These are phyloP conservation scores for Barnettozyma wickerhamii DNA, from an alignment of 805 yeast genomes.

Conservation along the genomic window DNA sequence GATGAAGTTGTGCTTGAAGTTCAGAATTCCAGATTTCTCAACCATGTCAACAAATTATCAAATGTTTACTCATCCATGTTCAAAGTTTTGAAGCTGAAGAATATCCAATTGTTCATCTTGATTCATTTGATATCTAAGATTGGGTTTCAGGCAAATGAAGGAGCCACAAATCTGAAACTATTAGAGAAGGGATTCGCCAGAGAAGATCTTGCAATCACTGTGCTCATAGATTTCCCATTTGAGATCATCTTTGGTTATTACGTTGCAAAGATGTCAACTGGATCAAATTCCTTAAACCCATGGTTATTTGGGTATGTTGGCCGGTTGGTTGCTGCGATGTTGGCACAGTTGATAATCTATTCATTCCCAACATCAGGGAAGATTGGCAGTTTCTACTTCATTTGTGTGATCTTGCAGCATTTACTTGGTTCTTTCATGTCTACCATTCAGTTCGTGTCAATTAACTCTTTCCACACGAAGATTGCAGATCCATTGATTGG, in stretches of 20 bases:
- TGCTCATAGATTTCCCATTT: constrained; percentile 91
- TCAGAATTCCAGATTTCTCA: constrained; percentile 16
- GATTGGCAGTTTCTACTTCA: constrained; percentile 51
- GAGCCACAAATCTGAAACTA: constrained; percentile 88
- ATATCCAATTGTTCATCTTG: constrained; percentile 68
- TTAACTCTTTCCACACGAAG: constrained; percentile 91
- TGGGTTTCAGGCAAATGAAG: constrained; percentile 95
- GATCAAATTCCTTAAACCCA: constrained; percentile 70
- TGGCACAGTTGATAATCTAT: constrained; percentile 72
- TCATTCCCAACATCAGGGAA: constrained; percentile 56
- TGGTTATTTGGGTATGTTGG: constrained; percentile 90
- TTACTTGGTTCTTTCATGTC: constrained; percentile 86
- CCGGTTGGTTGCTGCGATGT: constrained; percentile 64
- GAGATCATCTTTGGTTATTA: constrained; percentile 94
- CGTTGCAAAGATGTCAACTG: constrained; percentile 92
- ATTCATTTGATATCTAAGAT: constrained; percentile 79
- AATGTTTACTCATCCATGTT: constrained; percentile 62
- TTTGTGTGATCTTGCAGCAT: constrained; percentile 77
- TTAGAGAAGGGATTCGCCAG: constrained; percentile 88
- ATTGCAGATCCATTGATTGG: constrained; percentile 96
- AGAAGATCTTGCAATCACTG: constrained; percentile 91
- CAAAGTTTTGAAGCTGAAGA: constrained; percentile 60
- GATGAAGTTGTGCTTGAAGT: constrained; percentile 6
- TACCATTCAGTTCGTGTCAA: constrained; percentile 91
- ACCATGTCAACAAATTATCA: constrained; percentile 26